Base-by-base conservation (phyloP, 768 basidiomycete genomes). In the Macrolepiota fuliginosa region DNA sequence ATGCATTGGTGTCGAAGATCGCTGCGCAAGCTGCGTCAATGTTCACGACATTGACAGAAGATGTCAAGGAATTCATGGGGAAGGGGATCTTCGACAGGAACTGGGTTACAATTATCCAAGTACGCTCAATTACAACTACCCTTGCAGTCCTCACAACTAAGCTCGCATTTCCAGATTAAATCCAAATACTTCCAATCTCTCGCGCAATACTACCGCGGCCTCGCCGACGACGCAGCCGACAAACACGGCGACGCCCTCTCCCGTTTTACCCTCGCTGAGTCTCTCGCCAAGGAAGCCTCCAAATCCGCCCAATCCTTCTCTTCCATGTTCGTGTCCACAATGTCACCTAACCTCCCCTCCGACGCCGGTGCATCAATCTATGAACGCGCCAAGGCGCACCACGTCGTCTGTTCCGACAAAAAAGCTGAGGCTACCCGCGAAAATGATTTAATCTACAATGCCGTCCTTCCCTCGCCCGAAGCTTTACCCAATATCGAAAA, bases 381-480 rank as follows among this genome's bases (percentile, higher is more conserved):
- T 29, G 94, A 96, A 56, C 88, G 94, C 54, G 87, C 89, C 7
- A 97, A 96, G 71, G 81, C 88, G 0, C 94, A 96, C 64, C 77
- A 88, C 3, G 84, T 89, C 4, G 77, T 95, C 49, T 89, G 90
- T 67, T 78, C 84, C 0, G 94, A 96, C 65, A 85, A 84, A 62
- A 87, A 86, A 70, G 76, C 74, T 56, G 90, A 94, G 64, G 91
- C 91, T 0, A 81, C 84, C 57, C 87, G 91, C 56, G 95, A 97
- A 76, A 98, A 98, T 73, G 96, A 98, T 70, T 85, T 99, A 55
- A 96, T 99, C 65, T 99, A 99, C 77, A 94, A 98, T 70, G 93
- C 93, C 3, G 83, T 96, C 59, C 75, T 94, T 0, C 92, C 94
- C 5, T 77, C 90, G 9, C 81, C 87, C 1, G 92, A 96, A 39